These are phyloP conservation scores for Mortierella sp. DNA, from an alignment of 371 early-diverging fungal genomes.

Conservation along the genomic window DNA sequence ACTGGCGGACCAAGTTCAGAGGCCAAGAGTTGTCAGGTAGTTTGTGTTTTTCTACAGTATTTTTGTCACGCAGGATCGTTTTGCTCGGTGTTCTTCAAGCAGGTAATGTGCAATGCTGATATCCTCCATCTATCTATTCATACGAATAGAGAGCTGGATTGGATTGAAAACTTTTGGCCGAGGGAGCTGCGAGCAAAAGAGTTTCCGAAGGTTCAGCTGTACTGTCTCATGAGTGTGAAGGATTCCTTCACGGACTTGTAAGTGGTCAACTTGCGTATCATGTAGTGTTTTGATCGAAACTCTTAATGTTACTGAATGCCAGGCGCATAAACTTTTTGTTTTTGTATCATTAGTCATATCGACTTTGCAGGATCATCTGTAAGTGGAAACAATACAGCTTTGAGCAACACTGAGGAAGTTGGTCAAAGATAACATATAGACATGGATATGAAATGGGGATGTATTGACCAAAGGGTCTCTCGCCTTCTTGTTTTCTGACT, in stretches of 20 bases:
- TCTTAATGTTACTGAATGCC: no score
- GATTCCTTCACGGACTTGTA: slow-evolving; percentile 92
- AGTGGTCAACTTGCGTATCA: no score
- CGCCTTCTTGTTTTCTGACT: no score
- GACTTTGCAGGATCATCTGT: slow-evolving; percentile 94
- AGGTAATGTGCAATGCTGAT: no score
- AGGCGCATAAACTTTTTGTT: not conserved
- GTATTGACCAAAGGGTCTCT: no score
- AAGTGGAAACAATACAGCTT: slow-evolving; percentile 36
- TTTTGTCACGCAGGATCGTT: no score
- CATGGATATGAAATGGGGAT: not conserved
- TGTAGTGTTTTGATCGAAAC: no score
- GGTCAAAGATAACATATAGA: no score
- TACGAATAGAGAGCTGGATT: slow-evolving; percentile 79
- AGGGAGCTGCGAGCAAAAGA: slow-evolving; percentile 61
- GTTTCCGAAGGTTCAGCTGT: slow-evolving; percentile 88
- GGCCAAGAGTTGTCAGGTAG: slow-evolving; percentile 83
- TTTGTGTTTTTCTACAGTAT: not conserved
- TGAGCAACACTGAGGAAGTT: no score
- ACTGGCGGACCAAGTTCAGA: slow-evolving; percentile 69
- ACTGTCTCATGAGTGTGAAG: slow-evolving; percentile 91
- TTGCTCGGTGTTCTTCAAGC: no score
- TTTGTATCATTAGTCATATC: slow-evolving; percentile 68
- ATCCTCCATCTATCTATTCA: no score
- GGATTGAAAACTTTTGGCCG: slow-evolving; percentile 91